Conservation (phyloP, 352 stramenopile species). For the Peronospora tabacina region DNA sequence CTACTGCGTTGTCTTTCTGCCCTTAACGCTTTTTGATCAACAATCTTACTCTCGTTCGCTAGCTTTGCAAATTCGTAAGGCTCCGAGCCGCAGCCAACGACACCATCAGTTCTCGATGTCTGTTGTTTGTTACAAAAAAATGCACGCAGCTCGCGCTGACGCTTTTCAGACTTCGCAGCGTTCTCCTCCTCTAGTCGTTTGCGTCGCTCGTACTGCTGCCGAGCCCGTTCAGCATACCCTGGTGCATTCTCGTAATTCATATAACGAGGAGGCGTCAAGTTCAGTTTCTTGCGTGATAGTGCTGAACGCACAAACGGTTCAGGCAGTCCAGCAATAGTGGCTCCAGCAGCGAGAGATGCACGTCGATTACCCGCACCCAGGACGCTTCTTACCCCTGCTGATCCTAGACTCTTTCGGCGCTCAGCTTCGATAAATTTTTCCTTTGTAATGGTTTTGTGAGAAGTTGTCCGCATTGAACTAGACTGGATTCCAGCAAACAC, state of each 20-base stretch:
- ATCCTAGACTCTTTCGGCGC: constrained; percentile 37
- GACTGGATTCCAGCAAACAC: constrained; percentile 27
- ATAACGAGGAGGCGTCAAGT: constrained; percentile 49
- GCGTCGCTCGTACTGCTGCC: constrained; percentile 53
- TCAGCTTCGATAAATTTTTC: constrained; percentile 35
- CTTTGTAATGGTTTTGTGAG: constrained; percentile 32
- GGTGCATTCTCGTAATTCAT: constrained; percentile 49
- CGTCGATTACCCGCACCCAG: constrained; percentile 23
- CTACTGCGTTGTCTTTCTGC: constrained; percentile 10
- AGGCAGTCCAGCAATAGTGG: constrained; percentile 15
- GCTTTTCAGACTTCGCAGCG: constrained; percentile 45
- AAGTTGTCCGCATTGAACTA: constrained; percentile 8
- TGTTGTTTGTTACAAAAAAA: constrained; percentile 45
- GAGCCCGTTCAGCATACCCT: constrained; percentile 39
- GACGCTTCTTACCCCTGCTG: constrained; percentile 13
- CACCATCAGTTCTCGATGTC: constrained; percentile 32
- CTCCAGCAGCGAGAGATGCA: constrained; percentile 20
- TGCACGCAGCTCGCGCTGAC: constrained; percentile 41
- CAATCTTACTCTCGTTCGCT: constrained; percentile 21
- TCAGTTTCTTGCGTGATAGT: constrained; percentile 36
- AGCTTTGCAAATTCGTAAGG: constrained; percentile 41
- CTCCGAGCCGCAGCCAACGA: constrained; percentile 45
- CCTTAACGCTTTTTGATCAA: constrained; percentile 11
- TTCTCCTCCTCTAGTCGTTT: constrained; percentile 63
- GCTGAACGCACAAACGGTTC: constrained; percentile 30